Evolutionary conservation across 2,329 filamentous ascomycete genomes (phyloP), one percentile per base, ranked within the genome.

Genomic region (Didymella sp.): DNA sequence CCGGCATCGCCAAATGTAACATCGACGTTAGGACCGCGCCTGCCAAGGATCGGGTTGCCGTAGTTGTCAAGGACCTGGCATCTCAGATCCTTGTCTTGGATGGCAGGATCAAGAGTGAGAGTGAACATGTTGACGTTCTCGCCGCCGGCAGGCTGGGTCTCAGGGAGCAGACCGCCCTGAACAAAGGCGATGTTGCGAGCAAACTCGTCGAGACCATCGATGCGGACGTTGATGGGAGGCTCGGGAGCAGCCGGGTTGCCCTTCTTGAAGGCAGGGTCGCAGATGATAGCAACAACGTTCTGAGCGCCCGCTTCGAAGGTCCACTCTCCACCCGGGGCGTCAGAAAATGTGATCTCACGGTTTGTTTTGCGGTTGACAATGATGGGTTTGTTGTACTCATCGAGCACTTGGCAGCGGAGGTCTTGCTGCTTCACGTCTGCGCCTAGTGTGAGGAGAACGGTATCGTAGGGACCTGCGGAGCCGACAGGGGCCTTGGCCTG

Each of bases 1-100:
- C 47, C 62, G 25, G 41, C 63, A 40, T 66, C 63, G 19, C 43
- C 49, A 30, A 66, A 66, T 12, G 61, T 64, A 30, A 58, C 57
- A 40, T 64, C 63, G 7, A 59, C 42, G 40, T 63, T 64, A 2
- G 31, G 28, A 21, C 58, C 60, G 27, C 63, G 63, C 40, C 49
- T 55, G 19, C 53, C 45, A 19, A 55, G 48, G 21, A 64, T 56
- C 8, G 62, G 51, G 12, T 58, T 37, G 5, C 48, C 46, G n/a
- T 48, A 37, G 3, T 48, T 35, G 40, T 61, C 63, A 12, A 59
- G 46, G 22, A 60, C 46, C 37, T 61, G 51, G 63, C 63, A 66
- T 35, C 63, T 61, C 42, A 61, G 38, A 9, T 53, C 56, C 25
- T 58, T 41, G 13, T 59, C 53, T 24, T 33, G 5, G 22, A 61